Evolutionary conservation across 2,329 filamentous ascomycete genomes (phyloP), one percentile per base, ranked within the genome.

Genomic region (Hymenoscyphus salicellus): DNA sequence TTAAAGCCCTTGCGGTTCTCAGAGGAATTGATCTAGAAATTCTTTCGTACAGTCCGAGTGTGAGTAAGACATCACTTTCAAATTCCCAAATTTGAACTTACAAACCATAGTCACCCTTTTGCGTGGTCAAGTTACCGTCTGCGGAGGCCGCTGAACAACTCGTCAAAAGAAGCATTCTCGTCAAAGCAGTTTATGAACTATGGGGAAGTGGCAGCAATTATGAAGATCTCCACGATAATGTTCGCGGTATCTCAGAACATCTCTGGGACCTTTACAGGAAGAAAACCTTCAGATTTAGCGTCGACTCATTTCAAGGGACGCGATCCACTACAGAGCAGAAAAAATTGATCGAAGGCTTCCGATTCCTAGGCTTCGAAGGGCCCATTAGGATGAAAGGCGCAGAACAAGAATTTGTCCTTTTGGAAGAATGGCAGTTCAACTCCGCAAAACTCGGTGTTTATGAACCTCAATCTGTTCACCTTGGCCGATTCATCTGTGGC

Each of bases 151-250:
- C 93, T 6, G 81, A 81, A 59, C 79, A 80, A 8, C 82, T 98
- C 26, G 83, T 96, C 58, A 80, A 82, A 59, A 89, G 94, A 68
- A 92, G 91, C 57, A 90, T 98, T 70, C 83, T 98, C 59, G 86
- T 87, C 28, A 91, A 93, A 78, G 88, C 86, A 56, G 90, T 98
- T 69, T 91, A 95, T 79, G 92, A 96, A 75, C 85, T 97, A 68
- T 98, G 95, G 94, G 94, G 90, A 20, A 79, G 81, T 41, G 93
- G 90, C 16, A 72, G 79, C 11, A 87, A 82, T 56, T 89, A 96
- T 72, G 79, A 86, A 2, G 80, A 84, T 55, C 82, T 97, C 1
- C 92, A 96, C 74, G 78, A 80, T 56, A 83, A 86, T 62, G 82
- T 96, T 64, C 83, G 81, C 67, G 74, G 74, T 7, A 79, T 80